Evolutionary conservation across 192 early-diverging fungal genomes (phyloP).

Genomic region (Pilobolus umbonatus): DNA sequence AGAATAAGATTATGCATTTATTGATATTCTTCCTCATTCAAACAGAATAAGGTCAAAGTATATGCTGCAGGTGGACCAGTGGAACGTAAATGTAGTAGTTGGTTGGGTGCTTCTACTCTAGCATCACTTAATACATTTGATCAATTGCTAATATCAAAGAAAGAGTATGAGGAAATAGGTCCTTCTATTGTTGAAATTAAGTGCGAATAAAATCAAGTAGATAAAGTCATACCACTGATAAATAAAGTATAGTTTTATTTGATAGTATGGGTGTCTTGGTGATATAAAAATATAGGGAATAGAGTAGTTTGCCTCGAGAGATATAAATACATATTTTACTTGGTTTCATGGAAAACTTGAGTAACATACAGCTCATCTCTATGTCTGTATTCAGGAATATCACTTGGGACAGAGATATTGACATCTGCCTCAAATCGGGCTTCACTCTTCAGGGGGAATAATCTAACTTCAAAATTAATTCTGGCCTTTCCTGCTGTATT

Average conservation of each 20-base stretch:
- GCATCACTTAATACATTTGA: conserved; percentile 94
- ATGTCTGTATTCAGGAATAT: not conserved
- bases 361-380: conserved; percentile 6
- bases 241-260: too few species aligned
- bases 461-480: not conserved
- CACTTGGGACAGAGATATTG: too few species aligned
- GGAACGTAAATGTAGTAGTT: conserved; percentile 87
- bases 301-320: too few species aligned
- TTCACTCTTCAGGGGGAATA: not conserved
- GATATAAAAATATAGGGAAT: too few species aligned
- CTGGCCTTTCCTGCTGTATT: not conserved
- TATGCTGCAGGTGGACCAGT: conserved; percentile 67
- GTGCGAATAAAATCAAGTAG: too few species aligned
- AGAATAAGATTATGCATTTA: not conserved
- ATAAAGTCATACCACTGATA: too few species aligned
- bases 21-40: not conserved
- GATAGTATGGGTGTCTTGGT: too few species aligned
- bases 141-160: conserved; percentile 95
- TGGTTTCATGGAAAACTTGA: too few species aligned
- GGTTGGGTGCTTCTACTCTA: conserved; percentile 95
- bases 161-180: conserved; percentile 91
- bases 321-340: too few species aligned
- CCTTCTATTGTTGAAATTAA: conserved; percentile 83
- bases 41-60: conserved; percentile 72
- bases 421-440: not conserved